Base-by-base conservation (phyloP, 306 rosid species). In the Benincasa hispida region DNA sequence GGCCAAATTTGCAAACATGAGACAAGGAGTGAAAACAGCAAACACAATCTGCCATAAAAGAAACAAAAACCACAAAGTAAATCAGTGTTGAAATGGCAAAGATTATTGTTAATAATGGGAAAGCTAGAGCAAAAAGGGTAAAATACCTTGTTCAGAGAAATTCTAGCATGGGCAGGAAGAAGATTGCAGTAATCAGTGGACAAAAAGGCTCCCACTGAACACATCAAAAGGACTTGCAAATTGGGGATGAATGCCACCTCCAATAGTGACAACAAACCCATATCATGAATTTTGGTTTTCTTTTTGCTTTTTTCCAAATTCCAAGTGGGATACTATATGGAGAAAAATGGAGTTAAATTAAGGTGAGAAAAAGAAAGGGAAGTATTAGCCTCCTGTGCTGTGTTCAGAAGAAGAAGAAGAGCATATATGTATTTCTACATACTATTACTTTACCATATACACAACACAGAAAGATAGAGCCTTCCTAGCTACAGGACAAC, bases 21-120 rank as follows among this genome's bases (percentile, higher is more conserved):
- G 95, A 15, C 93, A 79, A 28, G 99, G 99, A 56, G 96, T 90
- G 89, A 95, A 90, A n/a, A 90, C 62, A 37, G 76, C 22, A 77
- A 95, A 95, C 41, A 95, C 99, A 41, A 95, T 78, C 99, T 94
- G 87, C 90, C 51, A 50, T 15, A 50, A 17, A 17, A 5, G n/a
- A 50, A 80, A 55, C 41, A 3, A 47, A 54, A 5, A 24, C 0
- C 19, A 45, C 15, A n/a, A 17, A 48, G 28, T 7, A 58, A 5
- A 15, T 50, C n/a, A 50, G 55, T 5, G 55, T 15, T 17, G 21
- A 50, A 50, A 18, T 17, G 55, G 21, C 5, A 13, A 50, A 50
- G 55, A 48, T 17, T 5, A 6, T 50, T 50, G 5, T 5, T 17
- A 50, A 1, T 15, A 50, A 50, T 50, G 55, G 25, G 22, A 22